These are phyloP conservation scores for Elsinoe arachidis DNA, from an alignment of 2,329 filamentous ascomycete genomes.

Conservation along the genomic window DNA sequence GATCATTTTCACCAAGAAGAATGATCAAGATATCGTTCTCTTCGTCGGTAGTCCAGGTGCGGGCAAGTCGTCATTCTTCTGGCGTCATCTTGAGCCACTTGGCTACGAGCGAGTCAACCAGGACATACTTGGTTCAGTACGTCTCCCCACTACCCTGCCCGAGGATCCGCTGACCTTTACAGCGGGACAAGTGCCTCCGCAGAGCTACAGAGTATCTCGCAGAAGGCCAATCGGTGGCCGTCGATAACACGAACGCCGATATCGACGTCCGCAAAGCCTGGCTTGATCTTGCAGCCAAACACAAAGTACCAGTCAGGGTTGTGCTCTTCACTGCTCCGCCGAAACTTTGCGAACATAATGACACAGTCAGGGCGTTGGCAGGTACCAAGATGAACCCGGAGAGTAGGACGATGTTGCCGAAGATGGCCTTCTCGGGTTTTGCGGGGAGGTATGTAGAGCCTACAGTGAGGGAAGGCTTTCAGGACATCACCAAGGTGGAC, in stretches of 20 bases:
- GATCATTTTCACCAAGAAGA: constrained; percentile 47
- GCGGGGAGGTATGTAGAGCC: constrained; percentile 65
- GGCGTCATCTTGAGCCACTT: constrained; percentile 64
- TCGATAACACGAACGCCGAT: constrained; percentile 96
- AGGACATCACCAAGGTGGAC: constrained; percentile 65
- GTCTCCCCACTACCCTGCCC: constrained; percentile 21
- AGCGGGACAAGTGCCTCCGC: constrained; percentile 60
- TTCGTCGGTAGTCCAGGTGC: constrained; percentile 84
- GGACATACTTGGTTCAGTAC: constrained; percentile 68
- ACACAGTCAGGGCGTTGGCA: constrained; percentile 62
- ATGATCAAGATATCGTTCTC: constrained; percentile 65
- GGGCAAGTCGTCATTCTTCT: constrained; percentile 89
- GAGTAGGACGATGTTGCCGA: constrained; percentile 61
- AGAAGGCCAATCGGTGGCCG: constrained; percentile 59
- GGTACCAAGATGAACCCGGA: constrained; percentile 63
- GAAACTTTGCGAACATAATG: constrained; percentile 73
- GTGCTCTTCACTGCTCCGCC: constrained; percentile 70
- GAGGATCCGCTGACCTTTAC: constrained; percentile 26
- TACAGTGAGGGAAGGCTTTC: constrained; percentile 66
- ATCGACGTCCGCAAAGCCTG: constrained; percentile 67
- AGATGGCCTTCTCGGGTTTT: constrained; percentile 72
- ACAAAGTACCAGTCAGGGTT: constrained; percentile 69
- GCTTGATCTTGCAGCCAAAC: constrained; percentile 63
- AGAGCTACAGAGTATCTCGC: constrained; percentile 58
- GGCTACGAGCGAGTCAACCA: constrained; percentile 85